Conservation (phyloP, 1,284 basidiomycete genomes). For the Cutaneotrichosporon sp. region DNA sequence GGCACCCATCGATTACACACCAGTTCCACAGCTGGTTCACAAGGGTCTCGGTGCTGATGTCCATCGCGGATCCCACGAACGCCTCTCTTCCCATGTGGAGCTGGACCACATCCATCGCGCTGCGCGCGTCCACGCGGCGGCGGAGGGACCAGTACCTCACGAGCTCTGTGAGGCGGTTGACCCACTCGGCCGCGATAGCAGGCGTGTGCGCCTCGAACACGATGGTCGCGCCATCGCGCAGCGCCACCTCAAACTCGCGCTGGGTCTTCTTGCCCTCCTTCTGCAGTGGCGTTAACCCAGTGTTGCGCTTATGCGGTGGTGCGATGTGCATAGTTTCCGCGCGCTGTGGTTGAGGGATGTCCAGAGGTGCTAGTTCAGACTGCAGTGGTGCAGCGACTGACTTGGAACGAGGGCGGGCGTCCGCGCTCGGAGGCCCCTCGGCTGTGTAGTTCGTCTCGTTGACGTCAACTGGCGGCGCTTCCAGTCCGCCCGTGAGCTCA, state of each 20-base stretch:
- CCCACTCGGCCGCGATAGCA: conserved; percentile 47
- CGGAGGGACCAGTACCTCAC: conserved; percentile 43
- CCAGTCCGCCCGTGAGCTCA: neutral
- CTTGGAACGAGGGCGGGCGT: neutral
- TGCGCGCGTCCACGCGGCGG: conserved; percentile 48
- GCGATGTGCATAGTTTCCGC: neutral
- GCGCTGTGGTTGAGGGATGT: neutral
- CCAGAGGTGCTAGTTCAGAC: neutral
- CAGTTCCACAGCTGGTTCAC: conserved; percentile 48
- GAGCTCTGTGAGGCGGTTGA: conserved; percentile 34
- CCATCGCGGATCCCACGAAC: conserved; percentile 1
- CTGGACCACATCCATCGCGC: conserved; percentile 44
- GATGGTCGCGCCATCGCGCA: conserved; percentile 18
- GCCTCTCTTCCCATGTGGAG: neutral
- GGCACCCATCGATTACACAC: conserved; percentile 50
- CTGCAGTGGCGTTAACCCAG: neutral
- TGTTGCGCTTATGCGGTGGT: neutral
- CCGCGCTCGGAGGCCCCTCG: neutral
- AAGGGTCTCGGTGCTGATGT: neutral
- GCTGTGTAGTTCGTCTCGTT: neutral
- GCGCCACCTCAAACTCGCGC: conserved; percentile 36
- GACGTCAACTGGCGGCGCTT: no score
- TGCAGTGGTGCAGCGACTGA: neutral
- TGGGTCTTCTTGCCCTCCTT: conserved; percentile 16
- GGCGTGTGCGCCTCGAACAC: conserved; percentile 32